Conservation (phyloP, 1,284 basidiomycete genomes). For the Irpex rosettiformis region DNA sequence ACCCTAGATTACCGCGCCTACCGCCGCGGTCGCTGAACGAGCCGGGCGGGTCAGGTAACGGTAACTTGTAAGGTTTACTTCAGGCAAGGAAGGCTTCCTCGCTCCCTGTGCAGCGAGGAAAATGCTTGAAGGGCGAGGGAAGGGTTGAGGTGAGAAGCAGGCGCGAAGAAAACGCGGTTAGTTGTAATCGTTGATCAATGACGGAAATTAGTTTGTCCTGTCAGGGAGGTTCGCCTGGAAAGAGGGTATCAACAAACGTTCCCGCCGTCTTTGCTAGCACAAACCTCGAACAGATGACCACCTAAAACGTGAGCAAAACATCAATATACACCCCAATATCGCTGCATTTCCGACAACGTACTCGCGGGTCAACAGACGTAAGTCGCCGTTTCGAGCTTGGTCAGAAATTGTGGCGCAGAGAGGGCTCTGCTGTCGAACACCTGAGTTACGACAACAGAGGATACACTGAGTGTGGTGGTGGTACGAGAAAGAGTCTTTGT, state of each 20-base stretch:
- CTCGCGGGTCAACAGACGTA: conserved; percentile 80
- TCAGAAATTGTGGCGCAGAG: conserved; percentile 59
- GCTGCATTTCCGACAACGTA: conserved; percentile 36
- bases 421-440: conserved; percentile 37
- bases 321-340: conserved; percentile 7
- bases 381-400: conserved; percentile 72
- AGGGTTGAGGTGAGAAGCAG: conserved; percentile 19
- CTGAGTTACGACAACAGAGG: conserved; percentile 35
- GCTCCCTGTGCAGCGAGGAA: conserved; percentile 67
- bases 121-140: conserved; percentile 40
- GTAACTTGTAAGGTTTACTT: conserved; percentile 44
- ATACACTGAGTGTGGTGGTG: conserved; percentile 1
- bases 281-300: conserved; percentile 77
- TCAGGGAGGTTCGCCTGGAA: conserved; percentile 77
- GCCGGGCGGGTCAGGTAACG: conserved; percentile 66
- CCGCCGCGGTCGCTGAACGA: conserved; percentile 63
- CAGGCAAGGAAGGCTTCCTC: conserved; percentile 62
- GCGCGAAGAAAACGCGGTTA: conserved; percentile 17
- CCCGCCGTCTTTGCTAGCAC: conserved; percentile 9
- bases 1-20: conserved; percentile 59
- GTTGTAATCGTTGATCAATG: conserved; percentile 15
- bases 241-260: conserved; percentile 9
- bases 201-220: conserved; percentile 34
- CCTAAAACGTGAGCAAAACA: conserved; percentile 38
- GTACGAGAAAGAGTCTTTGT: conserved; percentile 4